phyloP scores from a whole-genome alignment of 2,329 filamentous ascomycete species.

The Coleophoma crateriformis region DNA sequence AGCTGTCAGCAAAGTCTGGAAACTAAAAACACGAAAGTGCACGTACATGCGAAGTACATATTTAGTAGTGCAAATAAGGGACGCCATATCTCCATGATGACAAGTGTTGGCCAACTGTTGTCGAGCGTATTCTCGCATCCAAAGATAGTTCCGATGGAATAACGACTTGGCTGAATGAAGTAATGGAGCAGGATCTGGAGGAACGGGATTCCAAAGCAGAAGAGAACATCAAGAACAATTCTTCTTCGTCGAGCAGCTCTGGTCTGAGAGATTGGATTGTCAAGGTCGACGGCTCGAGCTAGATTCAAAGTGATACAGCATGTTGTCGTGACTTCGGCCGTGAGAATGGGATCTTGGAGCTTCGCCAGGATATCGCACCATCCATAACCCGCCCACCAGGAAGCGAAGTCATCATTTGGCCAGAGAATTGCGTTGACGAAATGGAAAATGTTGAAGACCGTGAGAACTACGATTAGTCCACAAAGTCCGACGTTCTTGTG shows the following conservation, averaged over 20 bases:
- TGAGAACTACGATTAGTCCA: slow-evolving; percentile 49
- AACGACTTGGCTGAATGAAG: slow-evolving; percentile 53
- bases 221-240: slow-evolving; percentile 42
- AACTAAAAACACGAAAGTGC: background rate
- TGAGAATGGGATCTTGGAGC: slow-evolving; percentile 44
- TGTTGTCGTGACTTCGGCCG: slow-evolving; percentile 46
- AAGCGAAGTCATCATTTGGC: slow-evolving; percentile 47
- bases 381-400: slow-evolving; percentile 51
- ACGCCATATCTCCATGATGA: slow-evolving; percentile 50
- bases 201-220: slow-evolving; percentile 50
- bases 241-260: slow-evolving; percentile 39
- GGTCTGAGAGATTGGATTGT: slow-evolving; percentile 45
- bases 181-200: slow-evolving; percentile 52
- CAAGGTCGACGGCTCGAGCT: slow-evolving; percentile 53
- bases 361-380: slow-evolving; percentile 63
- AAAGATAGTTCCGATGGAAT: slow-evolving; percentile 49
- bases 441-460: slow-evolving; percentile 50
- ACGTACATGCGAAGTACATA: slow-evolving; percentile 52
- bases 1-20: background rate
- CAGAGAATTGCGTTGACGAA: slow-evolving; percentile 61
- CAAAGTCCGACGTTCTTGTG: slow-evolving; percentile 56
- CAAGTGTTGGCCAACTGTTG: slow-evolving; percentile 50
- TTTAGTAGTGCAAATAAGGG: slow-evolving; percentile 46
- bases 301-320: slow-evolving; percentile 55
- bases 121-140: slow-evolving; percentile 52